A percentile compares a stretch with the other conserved stretches of the same genome.
Evolutionary conservation across 2,329 filamentous ascomycete genomes (phyloP).

Genomic region (Trematosphaeria pertusa): DNA sequence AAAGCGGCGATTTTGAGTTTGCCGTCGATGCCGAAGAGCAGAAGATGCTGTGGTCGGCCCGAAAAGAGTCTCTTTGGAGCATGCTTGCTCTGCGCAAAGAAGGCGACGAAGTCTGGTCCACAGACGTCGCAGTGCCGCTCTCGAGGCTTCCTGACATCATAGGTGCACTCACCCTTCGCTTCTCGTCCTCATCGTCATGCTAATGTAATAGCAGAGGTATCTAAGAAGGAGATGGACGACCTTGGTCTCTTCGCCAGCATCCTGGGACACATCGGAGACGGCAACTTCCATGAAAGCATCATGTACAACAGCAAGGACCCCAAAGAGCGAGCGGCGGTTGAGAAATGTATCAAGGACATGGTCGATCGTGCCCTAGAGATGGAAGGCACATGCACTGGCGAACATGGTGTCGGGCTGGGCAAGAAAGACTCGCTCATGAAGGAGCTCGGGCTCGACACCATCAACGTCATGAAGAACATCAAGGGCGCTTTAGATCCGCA

Average conservation of each 20-base stretch:
- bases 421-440: conserved; percentile 82
- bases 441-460: conserved; percentile 80
- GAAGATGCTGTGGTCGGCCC: conserved; percentile 65
- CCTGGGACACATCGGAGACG: conserved; percentile 88
- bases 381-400: conserved; percentile 92
- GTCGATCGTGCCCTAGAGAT: conserved; percentile 88
- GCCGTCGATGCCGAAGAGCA: conserved; percentile 61
- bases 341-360: conserved; percentile 87
- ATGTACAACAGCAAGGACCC: conserved; percentile 78
- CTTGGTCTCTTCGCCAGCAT: conserved; percentile 87
- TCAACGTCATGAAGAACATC: conserved; percentile 83
- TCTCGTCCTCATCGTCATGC: background rate
- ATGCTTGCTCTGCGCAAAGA: conserved; percentile 64
- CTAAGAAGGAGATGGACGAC: conserved; percentile 87
- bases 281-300: conserved; percentile 93
- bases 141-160: conserved; percentile 68
- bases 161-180: conserved; percentile 44
- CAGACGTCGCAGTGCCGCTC: conserved; percentile 67
- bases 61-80: conserved; percentile 67
- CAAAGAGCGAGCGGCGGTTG: conserved; percentile 76
- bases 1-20: conserved; percentile 62
- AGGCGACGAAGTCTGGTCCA: conserved; percentile 66
- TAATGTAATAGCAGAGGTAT: conserved; percentile 66
- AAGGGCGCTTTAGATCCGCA: conserved; percentile 83
- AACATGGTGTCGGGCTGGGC: conserved; percentile 84